Evolutionary conservation across 495 filamentous ascomycete genomes (phyloP), one percentile per base, ranked within the genome.

Genomic region (Cudoniella acicularis): DNA sequence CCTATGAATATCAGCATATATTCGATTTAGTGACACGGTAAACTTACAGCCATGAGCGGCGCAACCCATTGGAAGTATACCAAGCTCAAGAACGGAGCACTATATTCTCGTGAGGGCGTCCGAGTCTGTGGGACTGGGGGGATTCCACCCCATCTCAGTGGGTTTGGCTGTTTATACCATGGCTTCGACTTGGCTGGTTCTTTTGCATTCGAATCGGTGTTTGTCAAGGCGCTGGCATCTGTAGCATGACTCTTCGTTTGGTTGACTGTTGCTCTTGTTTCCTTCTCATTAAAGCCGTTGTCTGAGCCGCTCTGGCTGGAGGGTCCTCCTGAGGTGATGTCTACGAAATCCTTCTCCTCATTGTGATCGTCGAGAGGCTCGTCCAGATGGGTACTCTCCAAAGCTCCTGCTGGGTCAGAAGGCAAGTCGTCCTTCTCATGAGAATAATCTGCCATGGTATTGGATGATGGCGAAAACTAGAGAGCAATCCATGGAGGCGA

Each of bases 41-140:
- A 25, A 73, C 79, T 69, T 70, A 85, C 84, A 61, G 56, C 73
- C 87, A 90, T 90, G 52, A 90, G 55, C 0, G 85, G 82, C 1
- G 79, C 76, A 70, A 90, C 83, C 87, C 87, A 90, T 62, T 82
- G 75, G 63, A 89, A 89, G 2, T 80, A 83, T 36, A 87, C 62
- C 52, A 65, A 65, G 66, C 80, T 87, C 56, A 86, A 79, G 64
- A 87, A 82, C 8, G 76, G 66, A 0, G 87, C 87, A 18, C 67
- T 69, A 56, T 83, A 77, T 69, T 90, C 87, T 47, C 77, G 74
- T 16, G 73, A 85, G 1, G 79, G 73, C 40, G 54, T 56, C 25
- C 80, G 73, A 65, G 79, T 75, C 55, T 83, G 72, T 47, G 87
- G 86, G 3, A 88, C 73, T 10, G 84, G 80, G 0, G 84, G 85